A percentile compares a stretch with the other conserved stretches of the same genome.
Conservation (phyloP, 192 early-diverging fungal genomes). For the Linnemannia exigua region DNA sequence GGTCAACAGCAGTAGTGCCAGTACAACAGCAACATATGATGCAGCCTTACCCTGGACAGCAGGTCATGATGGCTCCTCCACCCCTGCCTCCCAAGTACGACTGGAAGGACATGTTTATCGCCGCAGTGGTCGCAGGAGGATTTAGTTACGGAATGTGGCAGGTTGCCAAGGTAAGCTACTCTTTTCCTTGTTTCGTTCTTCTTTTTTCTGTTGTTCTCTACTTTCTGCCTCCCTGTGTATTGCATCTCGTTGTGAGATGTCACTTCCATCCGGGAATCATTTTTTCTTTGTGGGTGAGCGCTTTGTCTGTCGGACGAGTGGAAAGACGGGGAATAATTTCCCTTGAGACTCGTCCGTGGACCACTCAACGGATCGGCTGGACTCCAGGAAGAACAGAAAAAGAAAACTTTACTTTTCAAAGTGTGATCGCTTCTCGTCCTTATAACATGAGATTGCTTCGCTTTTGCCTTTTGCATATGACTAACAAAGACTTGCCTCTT, state of each 20-base stretch:
- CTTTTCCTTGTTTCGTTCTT: not conserved
- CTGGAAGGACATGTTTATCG: constrained; percentile 97
- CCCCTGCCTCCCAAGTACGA: constrained; percentile 74
- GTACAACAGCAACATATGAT: not conserved
- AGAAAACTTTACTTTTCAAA: constrained; percentile 3
- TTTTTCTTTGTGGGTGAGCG: not conserved
- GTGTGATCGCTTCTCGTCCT: not conserved
- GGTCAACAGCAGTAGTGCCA: constrained; percentile 16
- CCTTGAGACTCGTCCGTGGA: not conserved
- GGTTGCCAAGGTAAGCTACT: constrained; percentile 74
- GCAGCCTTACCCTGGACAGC: constrained; percentile 32
- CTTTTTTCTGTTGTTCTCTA: constrained; percentile 15
- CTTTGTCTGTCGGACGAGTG: not conserved
- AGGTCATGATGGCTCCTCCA: constrained; percentile 53
- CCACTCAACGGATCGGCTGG: constrained; percentile 11
- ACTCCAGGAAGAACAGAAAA: not conserved
- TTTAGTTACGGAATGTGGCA: constrained; percentile 90
- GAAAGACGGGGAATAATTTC: constrained; percentile 9
- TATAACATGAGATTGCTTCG: not conserved
- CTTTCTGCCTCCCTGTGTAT: not conserved
- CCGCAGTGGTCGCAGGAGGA: constrained; percentile 86
- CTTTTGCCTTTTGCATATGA: not conserved
- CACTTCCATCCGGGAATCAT: not conserved
- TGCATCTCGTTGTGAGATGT: constrained; percentile 9
- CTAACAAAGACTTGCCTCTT: not conserved